Conservation (phyloP, 2,329 filamentous ascomycete genomes). For the Sarocladium kiliense region DNA sequence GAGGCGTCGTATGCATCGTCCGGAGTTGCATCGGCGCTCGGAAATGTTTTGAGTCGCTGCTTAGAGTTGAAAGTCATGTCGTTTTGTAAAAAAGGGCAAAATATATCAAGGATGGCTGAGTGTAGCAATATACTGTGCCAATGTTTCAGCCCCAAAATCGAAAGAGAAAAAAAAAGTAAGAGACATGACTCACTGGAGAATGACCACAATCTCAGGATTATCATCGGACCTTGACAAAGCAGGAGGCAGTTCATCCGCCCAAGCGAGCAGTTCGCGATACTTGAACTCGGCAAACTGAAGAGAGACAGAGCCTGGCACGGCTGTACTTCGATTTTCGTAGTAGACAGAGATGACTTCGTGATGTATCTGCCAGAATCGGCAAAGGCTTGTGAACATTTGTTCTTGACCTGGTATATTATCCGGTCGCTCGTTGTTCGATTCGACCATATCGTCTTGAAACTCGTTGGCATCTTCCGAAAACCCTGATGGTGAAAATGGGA, state of each 20-base stretch:
- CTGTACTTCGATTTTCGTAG: slow-evolving; percentile 11
- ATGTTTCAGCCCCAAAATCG: too few relatives aligned
- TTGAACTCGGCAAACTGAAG: slow-evolving; percentile 29
- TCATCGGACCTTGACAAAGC: slow-evolving; percentile 19
- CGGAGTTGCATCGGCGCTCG: slow-evolving; percentile 20
- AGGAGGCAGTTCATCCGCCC: slow-evolving; percentile 26
- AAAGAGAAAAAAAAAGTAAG: too few relatives aligned
- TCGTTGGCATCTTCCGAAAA: neutral
- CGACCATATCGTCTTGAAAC: neutral
- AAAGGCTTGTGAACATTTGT: slow-evolving; percentile 24
- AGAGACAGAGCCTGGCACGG: neutral
- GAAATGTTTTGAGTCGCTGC: slow-evolving; percentile 24
- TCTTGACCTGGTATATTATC: neutral
- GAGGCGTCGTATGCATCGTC: slow-evolving; percentile 28
- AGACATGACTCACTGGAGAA: slow-evolving; percentile 33
- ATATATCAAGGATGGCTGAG: slow-evolving; percentile 30
- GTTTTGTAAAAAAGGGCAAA: slow-evolving; percentile 17
- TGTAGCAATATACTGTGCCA: slow-evolving; percentile 36
- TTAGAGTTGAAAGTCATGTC: slow-evolving; percentile 2
- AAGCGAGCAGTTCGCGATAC: slow-evolving; percentile 32
- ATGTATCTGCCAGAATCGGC: slow-evolving; percentile 32
- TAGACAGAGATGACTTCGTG: slow-evolving; percentile 25
- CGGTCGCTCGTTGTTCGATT: neutral
- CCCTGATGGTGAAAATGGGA: slow-evolving; percentile 11
- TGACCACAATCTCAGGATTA: slow-evolving; percentile 26